Percentiles rank a stretch among this genome's conserved stretches.
Evolutionary conservation across 2,329 filamentous ascomycete genomes (phyloP).

Genomic region (Claviceps fusiformis): DNA sequence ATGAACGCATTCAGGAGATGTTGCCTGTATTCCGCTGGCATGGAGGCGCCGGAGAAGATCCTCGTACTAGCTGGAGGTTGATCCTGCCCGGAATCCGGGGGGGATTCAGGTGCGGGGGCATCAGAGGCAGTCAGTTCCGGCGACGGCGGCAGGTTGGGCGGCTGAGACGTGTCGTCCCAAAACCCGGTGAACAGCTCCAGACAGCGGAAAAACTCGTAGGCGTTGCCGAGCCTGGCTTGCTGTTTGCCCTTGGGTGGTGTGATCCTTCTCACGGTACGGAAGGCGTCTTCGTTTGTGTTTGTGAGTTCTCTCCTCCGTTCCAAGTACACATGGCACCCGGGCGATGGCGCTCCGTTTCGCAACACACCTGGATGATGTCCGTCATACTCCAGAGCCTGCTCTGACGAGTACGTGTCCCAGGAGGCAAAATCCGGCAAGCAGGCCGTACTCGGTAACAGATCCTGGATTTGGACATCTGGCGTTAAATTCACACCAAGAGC

Average conservation of each 20-base stretch:
- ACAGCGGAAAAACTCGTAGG: constrained; percentile 53
- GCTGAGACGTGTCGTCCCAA: constrained; percentile 46
- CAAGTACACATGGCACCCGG: constrained; percentile 43
- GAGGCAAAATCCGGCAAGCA: constrained; percentile 38
- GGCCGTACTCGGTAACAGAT: constrained; percentile 40
- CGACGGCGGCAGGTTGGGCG: constrained; percentile 18
- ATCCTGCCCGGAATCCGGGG: constrained; percentile 5
- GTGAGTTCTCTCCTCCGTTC: constrained; percentile 46
- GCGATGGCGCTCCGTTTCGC: constrained; percentile 39
- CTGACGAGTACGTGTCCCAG: constrained; percentile 36
- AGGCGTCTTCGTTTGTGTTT: constrained; percentile 42
- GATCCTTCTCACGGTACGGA: constrained; percentile 47
- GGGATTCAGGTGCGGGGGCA: neutral
- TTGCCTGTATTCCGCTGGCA: constrained; percentile 45
- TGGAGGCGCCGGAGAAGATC: constrained; percentile 36
- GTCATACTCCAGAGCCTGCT: constrained; percentile 36
- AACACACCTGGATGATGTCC: constrained; percentile 33
- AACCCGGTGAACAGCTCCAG: constrained; percentile 44
- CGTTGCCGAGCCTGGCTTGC: constrained; percentile 44
- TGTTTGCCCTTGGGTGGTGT: constrained; percentile 38
- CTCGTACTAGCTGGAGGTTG: constrained; percentile 18
- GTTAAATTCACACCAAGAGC: constrained; percentile 45
- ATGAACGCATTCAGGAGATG: constrained; percentile 45
- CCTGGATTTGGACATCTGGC: constrained; percentile 30
- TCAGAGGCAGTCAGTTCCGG: constrained; percentile 17